Evolutionary conservation across 352 stramenopile genomes (phyloP).

Genomic region (Phytophthora hybrid): DNA sequence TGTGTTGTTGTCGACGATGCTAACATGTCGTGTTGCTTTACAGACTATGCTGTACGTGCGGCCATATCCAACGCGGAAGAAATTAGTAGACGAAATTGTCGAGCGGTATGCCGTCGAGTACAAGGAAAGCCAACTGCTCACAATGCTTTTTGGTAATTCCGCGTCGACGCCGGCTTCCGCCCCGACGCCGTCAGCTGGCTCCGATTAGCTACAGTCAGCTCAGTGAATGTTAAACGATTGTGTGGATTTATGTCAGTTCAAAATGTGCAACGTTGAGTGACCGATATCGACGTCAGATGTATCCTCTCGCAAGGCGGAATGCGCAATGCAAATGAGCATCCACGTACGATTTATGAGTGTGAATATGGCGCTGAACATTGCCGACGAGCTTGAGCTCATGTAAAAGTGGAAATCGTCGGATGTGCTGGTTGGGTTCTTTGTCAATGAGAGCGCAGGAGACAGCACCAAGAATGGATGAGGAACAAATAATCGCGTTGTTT

Average conservation of each 20-base stretch:
- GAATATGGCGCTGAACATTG: too few species aligned
- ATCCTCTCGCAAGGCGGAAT: too few species aligned
- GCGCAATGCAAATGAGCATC: too few species aligned
- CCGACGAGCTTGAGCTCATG: too few species aligned
- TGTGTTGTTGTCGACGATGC: neutral
- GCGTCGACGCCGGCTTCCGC: slow-evolving; percentile 30
- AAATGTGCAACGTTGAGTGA: too few species aligned
- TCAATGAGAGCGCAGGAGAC: too few species aligned
- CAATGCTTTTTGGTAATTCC: slow-evolving; percentile 72
- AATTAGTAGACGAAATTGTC: slow-evolving; percentile 89
- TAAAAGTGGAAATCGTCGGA: too few species aligned
- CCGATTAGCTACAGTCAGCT: slow-evolving; percentile 23
- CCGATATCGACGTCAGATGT: too few species aligned
- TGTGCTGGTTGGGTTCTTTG: too few species aligned
- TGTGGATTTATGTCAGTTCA: slow-evolving; percentile 10
- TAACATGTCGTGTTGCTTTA: slow-evolving; percentile 18
- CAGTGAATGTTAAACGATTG: slow-evolving; percentile 20
- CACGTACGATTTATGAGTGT: too few species aligned
- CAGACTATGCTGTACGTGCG: slow-evolving; percentile 87
- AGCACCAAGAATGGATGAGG: too few species aligned
- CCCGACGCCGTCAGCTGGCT: slow-evolving; percentile 21
- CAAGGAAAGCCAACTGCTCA: slow-evolving; percentile 86
- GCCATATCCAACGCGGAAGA: slow-evolving; percentile 89
- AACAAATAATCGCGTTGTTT: too few species aligned
- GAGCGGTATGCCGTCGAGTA: slow-evolving; percentile 88